Base-by-base conservation (phyloP, 116 monocot genomes). In the Iris pallida region DNA sequence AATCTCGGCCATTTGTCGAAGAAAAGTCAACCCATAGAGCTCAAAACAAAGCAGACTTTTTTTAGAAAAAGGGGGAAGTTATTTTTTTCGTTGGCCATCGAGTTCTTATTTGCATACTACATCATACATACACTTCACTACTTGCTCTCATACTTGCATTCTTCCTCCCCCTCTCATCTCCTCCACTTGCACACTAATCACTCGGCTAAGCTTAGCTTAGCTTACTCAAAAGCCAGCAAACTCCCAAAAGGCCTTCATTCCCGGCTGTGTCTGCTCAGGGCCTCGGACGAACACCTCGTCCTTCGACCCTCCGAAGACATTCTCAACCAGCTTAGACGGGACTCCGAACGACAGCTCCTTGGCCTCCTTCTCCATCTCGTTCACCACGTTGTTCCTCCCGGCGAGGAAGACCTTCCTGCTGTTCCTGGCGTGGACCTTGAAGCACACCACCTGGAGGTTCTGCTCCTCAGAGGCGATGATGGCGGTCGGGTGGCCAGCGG, bases 331-430 rank as follows among this genome's bases (percentile, higher is more conserved):
- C 8, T 15, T 51, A 13, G 66, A 12, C 41, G 66, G 13, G 7
- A 53, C 66, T 1, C 53, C 66, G 15, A 66, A 66, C 53, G 66
- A 49, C 9, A 66, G 30, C 13, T 66, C 66, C 49, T 66, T 66
- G 16, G 66, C 51, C 66, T 30, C 66, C n/a, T 10, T 14, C 30
- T 53, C 53, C 66, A 66, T 40, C 15, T 66, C 20, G 2, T 47
- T n/a, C 53, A 66, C 9, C n/a, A 66, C 53, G 45, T 66, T 66
- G n/a, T 66, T 53, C 66, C 42, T 66, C 14, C 66, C 87, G 0
- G 90, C 84, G 7, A 91, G 58, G 75, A 65, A 87, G 55, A 79
- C 30, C 62, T 16, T 64, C 72, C 79, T 19, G 76, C 84, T 91
- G 65, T 66, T 62, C 56, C 71, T 61, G 1, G 87, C 87, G 7